Conservation (phyloP, 106 monocot species). For the Hemerocallis citrina region DNA sequence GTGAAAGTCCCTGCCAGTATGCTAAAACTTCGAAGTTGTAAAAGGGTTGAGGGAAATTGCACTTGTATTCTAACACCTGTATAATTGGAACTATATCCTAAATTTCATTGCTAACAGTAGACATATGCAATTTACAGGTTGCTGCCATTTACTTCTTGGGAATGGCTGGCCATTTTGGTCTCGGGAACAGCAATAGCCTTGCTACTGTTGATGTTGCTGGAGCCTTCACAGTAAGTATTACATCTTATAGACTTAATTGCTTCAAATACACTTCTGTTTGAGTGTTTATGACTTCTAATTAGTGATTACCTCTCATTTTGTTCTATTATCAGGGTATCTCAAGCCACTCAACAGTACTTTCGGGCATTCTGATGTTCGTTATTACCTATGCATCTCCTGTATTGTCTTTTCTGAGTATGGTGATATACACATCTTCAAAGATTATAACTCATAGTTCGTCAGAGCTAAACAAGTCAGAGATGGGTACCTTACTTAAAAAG, state of each 20-base stretch:
- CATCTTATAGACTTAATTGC: neutral
- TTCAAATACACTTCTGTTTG: neutral
- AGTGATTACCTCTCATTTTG: constrained; percentile 1
- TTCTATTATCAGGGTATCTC: constrained; percentile 65
- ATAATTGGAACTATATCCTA: neutral
- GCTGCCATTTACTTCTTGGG: constrained; percentile 76
- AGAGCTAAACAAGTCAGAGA: constrained; percentile 6
- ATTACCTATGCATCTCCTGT: constrained; percentile 80
- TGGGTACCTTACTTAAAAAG: constrained; percentile 26
- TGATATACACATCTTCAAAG: constrained; percentile 41
- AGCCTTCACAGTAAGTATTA: constrained; percentile 70
- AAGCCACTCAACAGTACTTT: constrained; percentile 65
- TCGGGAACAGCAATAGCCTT: constrained; percentile 90
- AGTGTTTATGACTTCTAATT: constrained; percentile 1
- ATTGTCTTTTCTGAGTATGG: constrained; percentile 46
- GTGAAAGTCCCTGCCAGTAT: no score
- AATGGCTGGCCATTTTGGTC: constrained; percentile 86
- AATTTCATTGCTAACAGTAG: neutral
- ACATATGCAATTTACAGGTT: constrained; percentile 42
- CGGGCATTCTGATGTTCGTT: constrained; percentile 80
- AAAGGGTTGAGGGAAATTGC: no score
- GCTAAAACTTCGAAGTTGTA: no score
- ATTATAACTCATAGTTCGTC: constrained; percentile 9
- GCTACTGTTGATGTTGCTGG: constrained; percentile 98
- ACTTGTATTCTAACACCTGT: no score